Percentiles rank a stretch among this genome's conserved stretches.
Conservation (phyloP, 2,329 filamentous ascomycete genomes). For the Colletotrichum orbiculare region DNA sequence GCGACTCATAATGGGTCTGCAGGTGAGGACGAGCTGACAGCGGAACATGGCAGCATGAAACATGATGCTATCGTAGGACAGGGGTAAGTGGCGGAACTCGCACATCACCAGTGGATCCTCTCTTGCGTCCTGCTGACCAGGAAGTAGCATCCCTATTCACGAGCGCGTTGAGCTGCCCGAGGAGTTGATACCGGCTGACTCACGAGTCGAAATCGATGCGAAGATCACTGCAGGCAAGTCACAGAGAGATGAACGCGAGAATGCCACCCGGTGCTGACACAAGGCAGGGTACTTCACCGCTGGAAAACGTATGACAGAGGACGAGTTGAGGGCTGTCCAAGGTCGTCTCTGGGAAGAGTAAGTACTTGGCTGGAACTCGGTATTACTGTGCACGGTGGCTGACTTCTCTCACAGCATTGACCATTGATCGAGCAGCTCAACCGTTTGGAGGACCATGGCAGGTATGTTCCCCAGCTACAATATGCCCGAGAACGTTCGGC, state of each 20-base stretch:
- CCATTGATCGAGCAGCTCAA: not conserved
- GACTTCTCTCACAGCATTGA: slow-evolving; percentile 48
- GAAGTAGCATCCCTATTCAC: slow-evolving; percentile 78
- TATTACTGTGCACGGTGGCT: not conserved
- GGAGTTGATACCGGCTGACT: slow-evolving; percentile 93
- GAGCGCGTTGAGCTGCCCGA: slow-evolving; percentile 94
- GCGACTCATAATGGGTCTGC: not conserved
- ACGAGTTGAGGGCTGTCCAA: slow-evolving; percentile 86
- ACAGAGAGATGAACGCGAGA: not conserved
- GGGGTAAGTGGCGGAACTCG: slow-evolving; percentile 62
- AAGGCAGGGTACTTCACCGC: slow-evolving; percentile 80
- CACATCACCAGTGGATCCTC: not conserved
- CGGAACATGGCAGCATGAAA: slow-evolving; percentile 74
- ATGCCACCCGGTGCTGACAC: slow-evolving; percentile 6
- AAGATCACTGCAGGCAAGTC: slow-evolving; percentile 92
- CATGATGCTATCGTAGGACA: slow-evolving; percentile 88
- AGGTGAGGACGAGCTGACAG: slow-evolving; percentile 11
- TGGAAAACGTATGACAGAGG: slow-evolving; percentile 87
- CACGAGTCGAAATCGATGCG: slow-evolving; percentile 97
- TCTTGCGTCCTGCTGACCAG: slow-evolving; percentile 32
- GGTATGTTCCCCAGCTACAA: too few relatives aligned
- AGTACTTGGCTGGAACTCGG: slow-evolving; percentile 36
- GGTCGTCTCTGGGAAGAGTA: slow-evolving; percentile 92
- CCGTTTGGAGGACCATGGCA: too few relatives aligned
- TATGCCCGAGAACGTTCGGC: too few relatives aligned